Conservation (phyloP, 352 stramenopile species). For the Phytophthora kernoviae region DNA sequence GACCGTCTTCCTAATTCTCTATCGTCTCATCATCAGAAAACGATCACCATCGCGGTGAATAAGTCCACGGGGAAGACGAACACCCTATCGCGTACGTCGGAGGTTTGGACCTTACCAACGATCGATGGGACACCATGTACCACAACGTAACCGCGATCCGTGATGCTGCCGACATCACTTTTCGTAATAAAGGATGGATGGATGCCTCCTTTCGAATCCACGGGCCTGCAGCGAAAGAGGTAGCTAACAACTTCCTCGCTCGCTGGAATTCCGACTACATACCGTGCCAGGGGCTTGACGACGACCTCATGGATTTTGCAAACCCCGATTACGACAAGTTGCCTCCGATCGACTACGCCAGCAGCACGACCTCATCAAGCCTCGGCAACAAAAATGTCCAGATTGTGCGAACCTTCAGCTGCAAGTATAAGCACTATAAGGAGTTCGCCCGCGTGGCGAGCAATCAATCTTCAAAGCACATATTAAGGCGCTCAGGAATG, state of each 20-base stretch:
- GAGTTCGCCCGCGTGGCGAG: conserved; percentile 62
- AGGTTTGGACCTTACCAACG: conserved; percentile 48
- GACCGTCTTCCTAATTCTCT: conserved; percentile 33
- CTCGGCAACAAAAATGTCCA: conserved; percentile 45
- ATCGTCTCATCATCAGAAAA: conserved; percentile 55
- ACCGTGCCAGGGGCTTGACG: conserved; percentile 21
- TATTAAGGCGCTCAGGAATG: conserved; percentile 46
- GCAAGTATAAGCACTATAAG: conserved; percentile 48
- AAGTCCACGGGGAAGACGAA: not conserved
- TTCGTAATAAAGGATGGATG: conserved; percentile 51
- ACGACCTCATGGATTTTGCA: conserved; percentile 49
- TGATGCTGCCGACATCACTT: conserved; percentile 30
- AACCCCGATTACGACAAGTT: conserved; percentile 41
- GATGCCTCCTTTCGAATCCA: conserved; percentile 50
- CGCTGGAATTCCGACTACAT: conserved; percentile 52
- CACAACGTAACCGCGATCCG: conserved; percentile 52
- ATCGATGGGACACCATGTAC: conserved; percentile 63
- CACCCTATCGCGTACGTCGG: conserved; percentile 43
- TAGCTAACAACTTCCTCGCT: conserved; percentile 47
- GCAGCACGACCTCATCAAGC: conserved; percentile 8
- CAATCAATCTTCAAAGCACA: conserved; percentile 47
- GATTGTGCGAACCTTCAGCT: conserved; percentile 67
- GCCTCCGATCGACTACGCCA: conserved; percentile 7
- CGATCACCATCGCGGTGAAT: conserved; percentile 24
- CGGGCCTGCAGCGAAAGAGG: conserved; percentile 45